Base-by-base conservation (phyloP, 257 asterid genomes). In the Handroanthus guayacan region DNA sequence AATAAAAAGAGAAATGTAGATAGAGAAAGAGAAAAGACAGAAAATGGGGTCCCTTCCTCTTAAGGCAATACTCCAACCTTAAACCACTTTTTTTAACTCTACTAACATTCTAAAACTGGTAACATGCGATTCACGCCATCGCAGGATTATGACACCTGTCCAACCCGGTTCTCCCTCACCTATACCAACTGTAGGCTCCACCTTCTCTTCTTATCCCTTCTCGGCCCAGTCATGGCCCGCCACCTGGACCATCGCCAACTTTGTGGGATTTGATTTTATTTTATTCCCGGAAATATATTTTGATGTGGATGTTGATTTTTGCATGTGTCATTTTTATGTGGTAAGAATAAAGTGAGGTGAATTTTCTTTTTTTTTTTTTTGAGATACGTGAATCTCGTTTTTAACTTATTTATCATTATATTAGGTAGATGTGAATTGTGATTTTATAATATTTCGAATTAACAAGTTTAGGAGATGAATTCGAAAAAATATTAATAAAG, bases 11-110 rank as follows among this genome's bases (percentile, higher is more conserved):
- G 11, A 18, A 6, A 57, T 17, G 18, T 20, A 25, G n/a, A 10
- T 3, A 57, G 37, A 10, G 34, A 10, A 0, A 60, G 3, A 18
- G 38, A 9, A 71, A 57, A 69, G 75, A 69, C 13, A 38, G 36
- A 44, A 72, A 17, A 45, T 4, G 11, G 20, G 56, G 83, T 17
- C 39, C 80, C 78, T 81, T 78, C 86, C 82, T 18, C 62, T 72
- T 79, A 63, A 20, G 84, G 88, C 41, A 84, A 84, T 43, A 38
- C 52, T 43, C 61, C 71, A 84, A 81, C 88, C 68, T 81, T 68
- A 62, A 75, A 72, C 18, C 3, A 16, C 64, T 61, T 63, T 58
- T 63, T 75, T 45, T 37, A 71, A 74, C n/a, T 52, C 73, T 7
- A 31, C 13, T 5, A 6, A 67, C 64, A 72, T 72, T 84, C 86